Evolutionary conservation across 345 rosid species (phyloP).

Genomic region (Mercurialis annua): DNA sequence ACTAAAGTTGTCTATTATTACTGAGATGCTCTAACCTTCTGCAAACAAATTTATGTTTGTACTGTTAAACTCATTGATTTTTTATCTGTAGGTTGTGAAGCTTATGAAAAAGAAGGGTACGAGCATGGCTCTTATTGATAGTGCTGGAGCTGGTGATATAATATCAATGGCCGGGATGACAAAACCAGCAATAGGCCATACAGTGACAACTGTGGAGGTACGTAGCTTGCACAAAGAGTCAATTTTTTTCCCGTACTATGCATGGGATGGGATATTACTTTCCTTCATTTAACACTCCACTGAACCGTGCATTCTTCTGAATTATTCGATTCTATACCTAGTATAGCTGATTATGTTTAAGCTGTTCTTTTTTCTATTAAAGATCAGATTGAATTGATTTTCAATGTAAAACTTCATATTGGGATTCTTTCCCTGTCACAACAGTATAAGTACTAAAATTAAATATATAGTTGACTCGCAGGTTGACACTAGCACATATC

Average conservation of each 20-base stretch:
- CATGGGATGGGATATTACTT: too few species aligned
- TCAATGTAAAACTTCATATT: not conserved
- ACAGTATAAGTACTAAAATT: not conserved
- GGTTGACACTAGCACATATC: not conserved
- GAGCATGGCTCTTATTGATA: slow-evolving; percentile 63
- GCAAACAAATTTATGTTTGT: not conserved
- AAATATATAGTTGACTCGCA: not conserved
- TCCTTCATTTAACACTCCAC: not conserved
- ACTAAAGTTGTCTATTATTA: not conserved
- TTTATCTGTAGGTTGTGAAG: slow-evolving; percentile 66
- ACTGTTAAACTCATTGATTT: slow-evolving; percentile 19
- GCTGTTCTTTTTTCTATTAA: not conserved
- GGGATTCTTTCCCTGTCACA: not conserved
- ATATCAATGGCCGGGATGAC: slow-evolving; percentile 88
- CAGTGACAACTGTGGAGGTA: slow-evolving; percentile 86
- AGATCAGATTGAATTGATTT: not conserved
- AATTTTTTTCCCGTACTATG: not conserved
- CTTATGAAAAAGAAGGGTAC: slow-evolving; percentile 99
- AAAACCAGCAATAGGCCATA: slow-evolving; percentile 86
- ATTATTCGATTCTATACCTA: not conserved
- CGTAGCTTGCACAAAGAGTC: not conserved
- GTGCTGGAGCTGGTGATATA: slow-evolving; percentile 96
- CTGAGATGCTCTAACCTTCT: not conserved
- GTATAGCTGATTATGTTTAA: not conserved
- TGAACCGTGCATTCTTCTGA: not conserved